phyloP scores from a whole-genome alignment of 805 yeast genomes.

The Candida nemodendra region DNA sequence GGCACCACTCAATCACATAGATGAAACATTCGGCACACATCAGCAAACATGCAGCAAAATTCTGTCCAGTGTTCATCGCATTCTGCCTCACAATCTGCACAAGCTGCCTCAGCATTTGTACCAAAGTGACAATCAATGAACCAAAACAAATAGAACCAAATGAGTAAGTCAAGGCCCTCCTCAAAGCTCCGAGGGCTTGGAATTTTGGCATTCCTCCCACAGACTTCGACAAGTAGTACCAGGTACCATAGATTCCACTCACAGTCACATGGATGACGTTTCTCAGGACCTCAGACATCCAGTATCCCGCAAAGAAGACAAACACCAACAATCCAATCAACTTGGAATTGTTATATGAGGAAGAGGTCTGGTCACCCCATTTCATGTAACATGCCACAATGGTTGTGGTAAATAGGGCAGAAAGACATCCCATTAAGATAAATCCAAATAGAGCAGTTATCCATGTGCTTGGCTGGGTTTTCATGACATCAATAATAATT shows the following conservation, averaged over 20 bases:
- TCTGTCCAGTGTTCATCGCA: constrained; percentile 23
- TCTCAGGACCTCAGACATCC: constrained; percentile 77
- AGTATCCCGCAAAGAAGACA: constrained; percentile 80
- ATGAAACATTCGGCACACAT: constrained; percentile 22
- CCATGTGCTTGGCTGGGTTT: constrained; percentile 63
- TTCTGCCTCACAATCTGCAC: constrained; percentile 48
- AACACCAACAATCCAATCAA: constrained; percentile 56
- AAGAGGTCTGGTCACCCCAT: constrained; percentile 40
- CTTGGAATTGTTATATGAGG: constrained; percentile 21
- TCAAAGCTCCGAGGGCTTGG: constrained; percentile 78
- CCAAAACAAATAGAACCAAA: constrained; percentile 91
- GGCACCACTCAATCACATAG: constrained; percentile 31
- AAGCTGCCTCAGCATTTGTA: constrained; percentile 62
- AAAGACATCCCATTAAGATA: constrained; percentile 59
- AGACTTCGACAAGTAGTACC: constrained; percentile 71
- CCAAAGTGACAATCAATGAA: constrained; percentile 65
- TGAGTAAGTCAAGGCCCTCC: constrained; percentile 75
- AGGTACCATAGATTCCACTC: constrained; percentile 86
- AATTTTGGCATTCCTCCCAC: constrained; percentile 63
- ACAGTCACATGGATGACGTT: constrained; percentile 79
- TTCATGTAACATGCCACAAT: constrained; percentile 78
- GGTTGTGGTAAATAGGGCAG: constrained; percentile 62
- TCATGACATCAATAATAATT: constrained; percentile 68
- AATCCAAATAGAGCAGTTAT: constrained; percentile 38
- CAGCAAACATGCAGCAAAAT: constrained; percentile 16